These are phyloP conservation scores for Xylaria sp. DNA, from an alignment of 2,329 filamentous ascomycete genomes.

Conservation along the genomic window DNA sequence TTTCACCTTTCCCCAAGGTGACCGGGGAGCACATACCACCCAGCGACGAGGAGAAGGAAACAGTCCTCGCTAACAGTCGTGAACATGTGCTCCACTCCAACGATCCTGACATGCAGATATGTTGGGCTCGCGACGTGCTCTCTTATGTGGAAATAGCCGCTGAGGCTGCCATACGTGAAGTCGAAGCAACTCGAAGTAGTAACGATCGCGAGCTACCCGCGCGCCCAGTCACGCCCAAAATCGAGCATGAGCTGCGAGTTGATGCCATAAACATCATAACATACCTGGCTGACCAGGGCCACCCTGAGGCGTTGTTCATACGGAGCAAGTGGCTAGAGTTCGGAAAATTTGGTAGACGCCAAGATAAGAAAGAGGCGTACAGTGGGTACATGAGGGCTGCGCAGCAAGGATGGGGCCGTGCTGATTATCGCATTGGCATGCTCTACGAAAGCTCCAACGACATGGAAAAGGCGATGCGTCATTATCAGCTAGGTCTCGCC, in stretches of 20 bases:
- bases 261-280: conserved; percentile 93
- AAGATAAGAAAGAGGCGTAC: conserved; percentile 96
- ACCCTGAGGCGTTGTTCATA: conserved; percentile 95
- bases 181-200: conserved; percentile 50
- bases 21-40: conserved; percentile 89
- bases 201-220: conserved; percentile 55
- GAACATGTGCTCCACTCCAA: conserved; percentile 89
- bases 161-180: conserved; percentile 78
- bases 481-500: conserved; percentile 85
- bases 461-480: conserved; percentile 86
- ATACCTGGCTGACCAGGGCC: conserved; percentile 89
- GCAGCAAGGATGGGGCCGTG: conserved; percentile 84
- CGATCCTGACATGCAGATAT: conserved; percentile 94
- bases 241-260: conserved; percentile 86
- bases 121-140: conserved; percentile 94
- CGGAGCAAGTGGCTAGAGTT: conserved; percentile 97
- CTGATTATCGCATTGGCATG: conserved; percentile 98
- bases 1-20: conserved; percentile 92
- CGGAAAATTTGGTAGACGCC: conserved; percentile 89
- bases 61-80: conserved; percentile 85
- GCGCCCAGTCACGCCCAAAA: conserved; percentile 81
- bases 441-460: conserved; percentile 97
- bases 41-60: conserved; percentile 93
- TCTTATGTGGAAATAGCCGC: conserved; percentile 87
- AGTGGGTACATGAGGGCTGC: conserved; percentile 86